Percentiles rank a stretch among this genome's conserved stretches.
phyloP scores from a whole-genome alignment of 2,329 filamentous ascomycete genomes.

The Colletotrichum plurivorum region DNA sequence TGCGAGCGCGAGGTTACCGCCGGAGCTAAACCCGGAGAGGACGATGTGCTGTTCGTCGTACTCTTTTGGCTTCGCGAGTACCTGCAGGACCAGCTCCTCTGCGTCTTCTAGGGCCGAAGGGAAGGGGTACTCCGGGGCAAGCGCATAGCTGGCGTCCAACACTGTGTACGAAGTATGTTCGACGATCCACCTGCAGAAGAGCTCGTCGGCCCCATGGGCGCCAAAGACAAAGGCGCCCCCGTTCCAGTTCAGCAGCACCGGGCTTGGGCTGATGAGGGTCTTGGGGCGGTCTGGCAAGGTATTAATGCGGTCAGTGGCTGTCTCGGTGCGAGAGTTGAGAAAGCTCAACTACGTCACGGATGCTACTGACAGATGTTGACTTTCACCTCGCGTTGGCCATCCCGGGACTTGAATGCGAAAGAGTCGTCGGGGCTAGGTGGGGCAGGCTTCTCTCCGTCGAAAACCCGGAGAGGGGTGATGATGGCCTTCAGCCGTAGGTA shows the following conservation, averaged over 20 bases:
- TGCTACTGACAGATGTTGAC: constrained; percentile 15
- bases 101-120: background rate
- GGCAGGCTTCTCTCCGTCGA: constrained; percentile 13
- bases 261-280: background rate
- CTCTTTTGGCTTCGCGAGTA: background rate
- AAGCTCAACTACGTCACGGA: background rate
- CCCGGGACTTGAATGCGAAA: background rate
- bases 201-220: constrained; percentile 9
- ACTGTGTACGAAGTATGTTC: background rate
- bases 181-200: background rate
- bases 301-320: background rate
- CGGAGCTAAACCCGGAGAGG: constrained; percentile 9
- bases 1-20: constrained; percentile 10
- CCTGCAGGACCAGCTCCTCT: constrained; percentile 3
- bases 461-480: constrained; percentile 1
- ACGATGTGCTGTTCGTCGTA: background rate
- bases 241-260: constrained; percentile 9
- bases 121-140: constrained; percentile 14
- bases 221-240: constrained; percentile 17
- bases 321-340: background rate
- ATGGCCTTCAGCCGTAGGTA: constrained; percentile 7
- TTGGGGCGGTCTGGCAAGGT: background rate
- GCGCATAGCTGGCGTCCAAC: constrained; percentile 18
- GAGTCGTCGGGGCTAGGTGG: background rate
- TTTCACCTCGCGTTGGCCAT: background rate